Base-by-base conservation (phyloP, 2,329 filamentous ascomycete species). In the Penicillium crustosum region DNA sequence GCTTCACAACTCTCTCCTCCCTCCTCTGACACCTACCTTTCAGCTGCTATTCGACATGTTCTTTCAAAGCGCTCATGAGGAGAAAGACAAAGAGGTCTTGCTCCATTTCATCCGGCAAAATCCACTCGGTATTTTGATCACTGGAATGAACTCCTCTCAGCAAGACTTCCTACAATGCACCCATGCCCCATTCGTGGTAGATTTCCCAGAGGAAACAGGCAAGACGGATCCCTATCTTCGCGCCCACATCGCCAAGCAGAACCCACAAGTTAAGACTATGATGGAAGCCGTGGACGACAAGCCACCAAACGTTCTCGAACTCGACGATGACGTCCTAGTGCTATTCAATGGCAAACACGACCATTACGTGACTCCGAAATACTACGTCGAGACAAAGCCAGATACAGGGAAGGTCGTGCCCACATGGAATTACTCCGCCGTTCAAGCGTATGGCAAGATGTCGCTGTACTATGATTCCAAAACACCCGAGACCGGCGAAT, bases 381-480 rank as follows among this genome's bases (percentile, higher is more conserved):
- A 87, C 71, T 89, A 89, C 74, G 77, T 74, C 23, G 79, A 85
- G 60, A 89, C 86, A 2, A 89, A 89, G 69, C 86, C 86, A 0
- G 67, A 66, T 0, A 85, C 81, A 0, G 86, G 81, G 25, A 89
- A 89, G 65, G 86, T 88, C 0, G 86, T 88, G 6, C 86, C 86
- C 1, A 89, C 86, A 0, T 89, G 86, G 87, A 85, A 89, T 70
- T 89, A 89, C 65, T 78, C 83, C 0, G 85, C 86, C 0, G 85
- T 79, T 0, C 85, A 89, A 70, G 84, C 78, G 0, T 89, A 89
- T 63, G 87, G 87, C 2, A 78, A 71, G 1, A 82, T 82, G 1
- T 82, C 62, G 0, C 72, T 88, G 8, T 83, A 80, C 61, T 80
- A 74, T 57, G 82, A 88, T 57, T 65, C 79, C 7, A 77, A 77